Evolutionary conservation across 768 basidiomycete species (phyloP).

Genomic region (Trametes sanguinea): DNA sequence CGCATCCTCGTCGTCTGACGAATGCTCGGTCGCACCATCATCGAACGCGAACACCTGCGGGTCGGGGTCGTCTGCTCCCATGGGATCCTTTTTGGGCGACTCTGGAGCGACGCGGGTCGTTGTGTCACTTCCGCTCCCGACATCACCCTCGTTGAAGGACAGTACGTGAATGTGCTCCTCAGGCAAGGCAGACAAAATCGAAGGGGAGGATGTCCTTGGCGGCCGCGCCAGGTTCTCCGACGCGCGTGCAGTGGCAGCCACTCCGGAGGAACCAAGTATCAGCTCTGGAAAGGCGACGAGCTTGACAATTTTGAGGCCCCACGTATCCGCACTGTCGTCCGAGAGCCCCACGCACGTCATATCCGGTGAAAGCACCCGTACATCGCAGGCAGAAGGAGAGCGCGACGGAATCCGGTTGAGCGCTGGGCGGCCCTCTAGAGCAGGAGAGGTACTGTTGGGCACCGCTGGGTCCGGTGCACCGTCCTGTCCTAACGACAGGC

Average conservation of each 20-base stretch:
- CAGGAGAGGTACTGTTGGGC: not conserved
- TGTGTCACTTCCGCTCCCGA: slow-evolving; percentile 28
- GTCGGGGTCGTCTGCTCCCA: slow-evolving; percentile 14
- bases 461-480: not conserved
- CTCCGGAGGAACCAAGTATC: slow-evolving; percentile 37
- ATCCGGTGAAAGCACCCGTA: slow-evolving; percentile 65
- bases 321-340: slow-evolving; percentile 66
- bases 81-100: slow-evolving; percentile 25
- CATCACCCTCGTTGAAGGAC: slow-evolving; percentile 16
- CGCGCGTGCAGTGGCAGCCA: not conserved
- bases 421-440: slow-evolving; percentile 12
- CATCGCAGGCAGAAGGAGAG: slow-evolving; percentile 59
- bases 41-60: slow-evolving; percentile 19
- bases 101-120: slow-evolving; percentile 28
- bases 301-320: slow-evolving; percentile 78
- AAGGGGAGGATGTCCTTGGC: not conserved
- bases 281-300: slow-evolving; percentile 77
- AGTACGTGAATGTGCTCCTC: slow-evolving; percentile 14
- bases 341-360: slow-evolving; percentile 76
- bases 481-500: not conserved
- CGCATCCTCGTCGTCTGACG: slow-evolving; percentile 3
- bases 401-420: slow-evolving; percentile 44
- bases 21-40: slow-evolving; percentile 13
- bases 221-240: not conserved
- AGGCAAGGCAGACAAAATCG: slow-evolving; percentile 9